phyloP scores from a whole-genome alignment of 179 eudicot genomes.

The Drosera spatulata region DNA sequence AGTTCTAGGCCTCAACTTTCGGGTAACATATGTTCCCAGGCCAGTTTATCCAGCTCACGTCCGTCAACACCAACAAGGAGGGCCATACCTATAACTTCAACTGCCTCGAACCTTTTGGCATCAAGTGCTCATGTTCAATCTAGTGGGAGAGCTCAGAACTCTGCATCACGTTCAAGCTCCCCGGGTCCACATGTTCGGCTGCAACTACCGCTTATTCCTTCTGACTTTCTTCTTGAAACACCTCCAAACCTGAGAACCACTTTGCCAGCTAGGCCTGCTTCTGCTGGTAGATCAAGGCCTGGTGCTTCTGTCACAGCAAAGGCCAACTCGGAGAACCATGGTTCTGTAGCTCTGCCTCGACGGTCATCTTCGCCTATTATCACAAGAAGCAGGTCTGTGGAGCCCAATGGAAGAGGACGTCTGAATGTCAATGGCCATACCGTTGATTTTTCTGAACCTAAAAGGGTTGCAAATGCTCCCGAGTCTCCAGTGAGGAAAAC shows the following conservation, averaged over 20 bases:
- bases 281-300: constrained; percentile 95
- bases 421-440: constrained; percentile 39
- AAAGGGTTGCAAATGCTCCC: constrained; percentile 34
- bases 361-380: constrained; percentile 69
- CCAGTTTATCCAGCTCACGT: constrained; percentile 51
- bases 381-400: constrained; percentile 60
- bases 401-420: constrained; percentile 48
- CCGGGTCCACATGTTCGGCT: constrained; percentile 69
- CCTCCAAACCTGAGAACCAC: constrained; percentile 91
- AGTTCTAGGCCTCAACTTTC: constrained; percentile 65
- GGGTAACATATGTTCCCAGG: constrained; percentile 38
- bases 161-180: constrained; percentile 82
- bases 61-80: constrained; percentile 94
- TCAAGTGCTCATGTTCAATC: constrained; percentile 40
- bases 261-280: constrained; percentile 80
- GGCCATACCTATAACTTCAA: constrained; percentile 38
- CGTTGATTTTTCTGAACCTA: constrained; percentile 39
- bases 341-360: constrained; percentile 34
- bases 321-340: constrained; percentile 38
- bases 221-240: constrained; percentile 75
- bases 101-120: constrained; percentile 33
- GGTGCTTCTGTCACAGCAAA: constrained; percentile 40
- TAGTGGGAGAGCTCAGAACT: constrained; percentile 42
- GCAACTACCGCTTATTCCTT: constrained; percentile 56
- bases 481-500: constrained; percentile 51